A percentile compares a stretch with the other conserved stretches of the same genome.
phyloP scores from a whole-genome alignment of 495 filamentous ascomycete genomes.

The Neurospora cerealis region DNA sequence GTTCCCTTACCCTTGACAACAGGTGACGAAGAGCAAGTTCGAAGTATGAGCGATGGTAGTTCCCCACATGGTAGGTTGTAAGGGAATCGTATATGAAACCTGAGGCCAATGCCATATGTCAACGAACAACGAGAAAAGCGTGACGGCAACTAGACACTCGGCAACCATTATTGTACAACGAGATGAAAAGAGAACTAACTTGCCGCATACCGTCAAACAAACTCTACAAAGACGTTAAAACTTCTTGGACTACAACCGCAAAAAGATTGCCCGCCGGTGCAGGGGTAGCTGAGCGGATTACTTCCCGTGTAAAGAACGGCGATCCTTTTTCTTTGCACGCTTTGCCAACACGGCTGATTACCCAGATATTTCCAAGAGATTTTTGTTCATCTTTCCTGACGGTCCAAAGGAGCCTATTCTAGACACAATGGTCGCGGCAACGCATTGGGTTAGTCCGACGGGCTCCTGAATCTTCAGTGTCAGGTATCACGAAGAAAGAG shows the following conservation, averaged over 20 bases:
- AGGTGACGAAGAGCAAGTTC: not conserved
- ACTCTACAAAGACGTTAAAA: not conserved
- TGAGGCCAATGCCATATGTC: not conserved
- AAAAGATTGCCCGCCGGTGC: not conserved
- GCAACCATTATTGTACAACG: not conserved
- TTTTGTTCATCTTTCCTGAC: not conserved
- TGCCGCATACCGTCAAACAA: not conserved
- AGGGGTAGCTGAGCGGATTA: not conserved
- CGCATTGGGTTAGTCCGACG: not conserved
- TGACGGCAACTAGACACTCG: not conserved
- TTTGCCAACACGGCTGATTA: not conserved
- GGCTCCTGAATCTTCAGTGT: not conserved
- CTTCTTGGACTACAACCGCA: not conserved
- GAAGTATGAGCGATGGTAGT: no score
- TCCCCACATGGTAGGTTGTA: not conserved
- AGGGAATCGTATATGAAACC: not conserved
- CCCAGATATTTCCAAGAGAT: not conserved
- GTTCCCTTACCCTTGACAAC: not conserved
- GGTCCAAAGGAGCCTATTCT: not conserved
- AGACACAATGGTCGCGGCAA: not conserved
- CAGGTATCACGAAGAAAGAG: not conserved
- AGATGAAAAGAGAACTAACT: not conserved
- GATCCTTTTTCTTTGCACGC: not conserved
- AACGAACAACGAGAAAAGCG: not conserved
- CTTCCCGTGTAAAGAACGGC: not conserved